A percentile compares a stretch with the other conserved stretches of the same genome.
phyloP scores from a whole-genome alignment of 805 yeast genomes.

The Cyberlindnera xishuangbannaensis region DNA sequence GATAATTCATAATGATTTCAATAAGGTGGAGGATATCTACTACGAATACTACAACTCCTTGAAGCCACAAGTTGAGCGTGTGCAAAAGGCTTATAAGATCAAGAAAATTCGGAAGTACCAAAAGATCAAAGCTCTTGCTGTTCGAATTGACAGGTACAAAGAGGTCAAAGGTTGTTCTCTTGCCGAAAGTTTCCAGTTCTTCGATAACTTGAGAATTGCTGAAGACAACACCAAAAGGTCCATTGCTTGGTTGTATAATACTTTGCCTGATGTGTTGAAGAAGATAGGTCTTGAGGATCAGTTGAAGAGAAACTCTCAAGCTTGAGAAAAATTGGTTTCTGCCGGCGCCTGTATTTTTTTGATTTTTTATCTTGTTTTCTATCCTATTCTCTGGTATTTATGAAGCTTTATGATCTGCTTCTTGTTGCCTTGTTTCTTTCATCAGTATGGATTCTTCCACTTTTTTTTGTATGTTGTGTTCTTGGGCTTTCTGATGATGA shows the following conservation, averaged over 20 bases:
- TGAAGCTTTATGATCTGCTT: too few relatives aligned
- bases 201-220: constrained; percentile 27
- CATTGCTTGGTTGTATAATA: constrained; percentile 33
- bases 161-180: constrained; percentile 23
- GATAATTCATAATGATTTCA: constrained; percentile 28
- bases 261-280: constrained; percentile 26
- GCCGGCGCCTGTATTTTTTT: too few relatives aligned
- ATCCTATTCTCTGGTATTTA: too few relatives aligned
- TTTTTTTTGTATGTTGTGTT: background rate
- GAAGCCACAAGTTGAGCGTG: constrained; percentile 30
- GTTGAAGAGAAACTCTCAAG: constrained; percentile 17
- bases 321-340: constrained; percentile 1
- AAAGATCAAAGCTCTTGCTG: constrained; percentile 31
- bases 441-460: background rate
- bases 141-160: constrained; percentile 30
- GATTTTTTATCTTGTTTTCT: too few relatives aligned
- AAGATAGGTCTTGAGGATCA: constrained; percentile 26
- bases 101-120: constrained; percentile 33
- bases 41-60: constrained; percentile 28
- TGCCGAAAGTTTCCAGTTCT: constrained; percentile 26
- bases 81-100: constrained; percentile 29
- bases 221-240: constrained; percentile 28
- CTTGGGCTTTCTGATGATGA: background rate
- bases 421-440: constrained; percentile 1
- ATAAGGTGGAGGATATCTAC: constrained; percentile 28